Evolutionary conservation across 1,284 basidiomycete genomes (phyloP), one percentile per base, ranked within the genome.

Genomic region (Apiotrichum sp.): DNA sequence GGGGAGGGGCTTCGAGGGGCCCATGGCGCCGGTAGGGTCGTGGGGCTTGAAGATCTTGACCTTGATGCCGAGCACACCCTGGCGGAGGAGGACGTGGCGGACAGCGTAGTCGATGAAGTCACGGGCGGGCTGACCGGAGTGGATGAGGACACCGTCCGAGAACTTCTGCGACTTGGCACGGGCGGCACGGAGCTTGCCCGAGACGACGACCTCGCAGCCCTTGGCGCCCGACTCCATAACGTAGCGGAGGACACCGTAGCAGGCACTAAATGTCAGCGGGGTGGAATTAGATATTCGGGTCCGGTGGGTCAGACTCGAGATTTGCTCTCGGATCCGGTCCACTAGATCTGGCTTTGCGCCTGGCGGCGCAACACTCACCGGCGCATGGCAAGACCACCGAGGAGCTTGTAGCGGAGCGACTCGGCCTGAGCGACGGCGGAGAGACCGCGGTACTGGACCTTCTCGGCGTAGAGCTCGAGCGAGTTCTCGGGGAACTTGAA

Each of bases 81-180:
- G 96, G 75, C 92, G 88, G 71, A 99, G 86, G 71, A 98, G 84
- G 69, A 98, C 96, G 83, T 99, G 96, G 69, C 96, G 86, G 72
- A 98, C 93, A 62, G 96, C 96, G 73, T 92, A 86, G 82, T 98
- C 95, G 62, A 99, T 93, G 71, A 95, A 98, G 78, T 98, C 96
- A 62, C 86, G 82, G 56, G 86, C 87, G 70, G 96, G 96, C 81
- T 99, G 95, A 85, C 96, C 96, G 66, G 96, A 98, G 86, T 98
- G 96, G 78, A 98, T 95, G 92, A 98, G 98, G 87, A 97, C 98
- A 53, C 96, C 96, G 73, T 98, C 96, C 76, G 93, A 97, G 83
- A 99, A 98, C 81, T 99, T 99, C 96, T 98, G 98, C 49, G 91
- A 90, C 82, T 99, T 99, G 75, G 96, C 96, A 85, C 93, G 93